These are phyloP conservation scores for Cucurbita argyrosperma DNA, from an alignment of 306 rosid species.

Conservation along the genomic window DNA sequence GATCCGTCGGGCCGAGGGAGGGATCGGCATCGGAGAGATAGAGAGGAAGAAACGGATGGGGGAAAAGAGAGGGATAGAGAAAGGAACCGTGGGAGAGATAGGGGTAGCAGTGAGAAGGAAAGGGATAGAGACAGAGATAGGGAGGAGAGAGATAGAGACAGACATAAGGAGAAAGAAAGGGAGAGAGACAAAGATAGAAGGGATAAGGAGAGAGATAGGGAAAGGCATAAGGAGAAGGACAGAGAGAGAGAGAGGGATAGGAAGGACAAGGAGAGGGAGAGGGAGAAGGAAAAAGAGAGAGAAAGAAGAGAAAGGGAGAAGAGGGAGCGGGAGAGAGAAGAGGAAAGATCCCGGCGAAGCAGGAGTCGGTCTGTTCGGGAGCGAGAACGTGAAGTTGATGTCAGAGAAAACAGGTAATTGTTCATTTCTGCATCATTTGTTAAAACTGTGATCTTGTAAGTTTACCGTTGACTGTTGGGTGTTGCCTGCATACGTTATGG, in stretches of 20 bases:
- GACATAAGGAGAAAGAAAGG: conserved; percentile 19
- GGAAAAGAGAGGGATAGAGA: conserved; percentile 27
- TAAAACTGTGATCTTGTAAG: neutral
- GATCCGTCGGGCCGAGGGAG: conserved; percentile 28
- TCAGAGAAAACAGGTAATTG: conserved; percentile 53
- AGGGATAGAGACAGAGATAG: conserved; percentile 27
- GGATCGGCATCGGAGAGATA: conserved; percentile 39
- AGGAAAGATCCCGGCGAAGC: conserved; percentile 21
- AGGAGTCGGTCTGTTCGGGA: conserved; percentile 31
- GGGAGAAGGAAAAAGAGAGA: conserved; percentile 10
- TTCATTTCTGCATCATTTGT: neutral
- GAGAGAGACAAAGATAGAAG: conserved; percentile 26
- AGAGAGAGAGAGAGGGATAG: conserved; percentile 13
- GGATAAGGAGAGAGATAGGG: conserved; percentile 16
- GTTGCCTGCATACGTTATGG: neutral
- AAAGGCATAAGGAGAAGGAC: conserved; percentile 11
- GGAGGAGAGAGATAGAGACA: conserved; percentile 15
- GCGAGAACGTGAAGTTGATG: conserved; percentile 52
- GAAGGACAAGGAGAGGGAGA: conserved; percentile 18
- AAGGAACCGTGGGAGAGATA: conserved; percentile 12
- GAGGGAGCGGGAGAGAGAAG: conserved; percentile 11
- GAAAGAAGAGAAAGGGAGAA: conserved; percentile 6
- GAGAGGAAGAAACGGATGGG: conserved; percentile 28
- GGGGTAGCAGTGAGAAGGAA: conserved; percentile 20
- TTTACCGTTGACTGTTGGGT: neutral